phyloP scores from a whole-genome alignment of 306 rosid genomes.

The Dalbergia cochinchinensis region DNA sequence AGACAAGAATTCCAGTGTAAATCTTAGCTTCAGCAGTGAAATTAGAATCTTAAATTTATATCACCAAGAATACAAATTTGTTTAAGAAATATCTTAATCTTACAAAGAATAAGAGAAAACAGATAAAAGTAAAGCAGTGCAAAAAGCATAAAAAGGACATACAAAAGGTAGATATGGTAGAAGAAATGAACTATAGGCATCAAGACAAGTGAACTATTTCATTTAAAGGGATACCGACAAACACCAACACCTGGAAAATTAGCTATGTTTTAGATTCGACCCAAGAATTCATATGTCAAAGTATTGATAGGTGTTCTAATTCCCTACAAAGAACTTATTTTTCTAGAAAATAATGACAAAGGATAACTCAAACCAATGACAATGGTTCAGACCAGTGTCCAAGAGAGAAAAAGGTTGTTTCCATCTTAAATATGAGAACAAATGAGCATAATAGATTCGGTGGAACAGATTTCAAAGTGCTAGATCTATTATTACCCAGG shows the following conservation, averaged over 20 bases:
- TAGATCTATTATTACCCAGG: not conserved
- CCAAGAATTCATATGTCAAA: not conserved
- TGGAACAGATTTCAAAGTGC: constrained; percentile 12
- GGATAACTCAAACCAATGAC: constrained; percentile 8
- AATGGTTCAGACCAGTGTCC: not conserved
- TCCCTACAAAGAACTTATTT: not conserved
- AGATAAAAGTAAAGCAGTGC: not conserved
- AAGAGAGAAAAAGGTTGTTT: not conserved
- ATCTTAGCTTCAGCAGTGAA: constrained; percentile 19
- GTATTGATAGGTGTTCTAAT: not conserved
- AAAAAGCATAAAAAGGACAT: constrained; percentile 13
- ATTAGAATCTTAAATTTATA: constrained; percentile 11
- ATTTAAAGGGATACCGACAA: not conserved
- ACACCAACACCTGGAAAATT: constrained; percentile 25
- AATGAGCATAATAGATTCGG: not conserved
- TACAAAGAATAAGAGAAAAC: not conserved
- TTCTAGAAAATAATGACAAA: not conserved
- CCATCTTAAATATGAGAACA: too few relatives aligned
- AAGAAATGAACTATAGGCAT: constrained; percentile 22
- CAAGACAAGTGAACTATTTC: not conserved
- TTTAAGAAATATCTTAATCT: not conserved
- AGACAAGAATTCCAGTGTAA: constrained; percentile 26
- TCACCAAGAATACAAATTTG: not conserved
- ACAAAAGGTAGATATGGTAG: not conserved
- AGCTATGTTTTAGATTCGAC: not conserved